Evolutionary conservation across 331 rosid species (phyloP).

Genomic region (Malus hybrid): DNA sequence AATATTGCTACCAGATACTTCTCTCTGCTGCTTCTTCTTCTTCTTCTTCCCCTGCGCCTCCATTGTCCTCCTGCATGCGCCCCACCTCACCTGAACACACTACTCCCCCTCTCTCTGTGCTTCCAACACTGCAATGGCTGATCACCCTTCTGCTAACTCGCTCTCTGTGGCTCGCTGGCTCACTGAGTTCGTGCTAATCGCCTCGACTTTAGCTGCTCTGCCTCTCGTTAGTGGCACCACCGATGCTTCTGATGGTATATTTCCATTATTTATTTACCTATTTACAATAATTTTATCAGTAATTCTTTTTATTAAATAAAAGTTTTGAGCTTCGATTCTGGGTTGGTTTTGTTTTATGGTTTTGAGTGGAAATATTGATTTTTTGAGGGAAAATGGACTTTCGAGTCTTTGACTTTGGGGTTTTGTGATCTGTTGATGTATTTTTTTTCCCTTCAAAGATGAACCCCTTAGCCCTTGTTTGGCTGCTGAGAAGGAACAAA

Average conservation of each 20-base stretch:
- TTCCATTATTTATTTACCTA: too few relatives aligned
- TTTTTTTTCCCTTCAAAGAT: not conserved
- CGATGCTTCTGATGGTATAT: constrained; percentile 73
- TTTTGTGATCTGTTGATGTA: not conserved
- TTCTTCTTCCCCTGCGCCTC: constrained; percentile 6
- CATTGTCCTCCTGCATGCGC: constrained; percentile 50
- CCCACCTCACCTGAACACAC: constrained; percentile 23
- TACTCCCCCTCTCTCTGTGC: not conserved
- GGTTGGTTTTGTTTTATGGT: constrained; percentile 11
- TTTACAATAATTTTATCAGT: not conserved
- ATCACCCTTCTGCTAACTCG: not conserved
- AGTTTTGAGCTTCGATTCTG: not conserved
- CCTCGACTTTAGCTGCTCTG: constrained; percentile 29
- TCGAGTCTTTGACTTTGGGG: constrained; percentile 7
- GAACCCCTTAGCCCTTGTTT: constrained; percentile 9
- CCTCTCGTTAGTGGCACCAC: constrained; percentile 42
- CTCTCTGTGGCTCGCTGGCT: constrained; percentile 2
- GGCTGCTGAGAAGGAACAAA: not conserved
- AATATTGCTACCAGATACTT: constrained; percentile 9
- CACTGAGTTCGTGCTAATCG: constrained; percentile 16
- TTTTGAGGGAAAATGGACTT: constrained; percentile 17
- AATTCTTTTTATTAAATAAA: not conserved
- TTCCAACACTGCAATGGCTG: constrained; percentile 42
- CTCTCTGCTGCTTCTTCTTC: not conserved
- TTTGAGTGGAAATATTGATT: constrained; percentile 4